Evolutionary conservation across 164 flowering plant species (phyloP), one percentile per base, ranked within the genome.

Genomic region (Litsea cubeba): DNA sequence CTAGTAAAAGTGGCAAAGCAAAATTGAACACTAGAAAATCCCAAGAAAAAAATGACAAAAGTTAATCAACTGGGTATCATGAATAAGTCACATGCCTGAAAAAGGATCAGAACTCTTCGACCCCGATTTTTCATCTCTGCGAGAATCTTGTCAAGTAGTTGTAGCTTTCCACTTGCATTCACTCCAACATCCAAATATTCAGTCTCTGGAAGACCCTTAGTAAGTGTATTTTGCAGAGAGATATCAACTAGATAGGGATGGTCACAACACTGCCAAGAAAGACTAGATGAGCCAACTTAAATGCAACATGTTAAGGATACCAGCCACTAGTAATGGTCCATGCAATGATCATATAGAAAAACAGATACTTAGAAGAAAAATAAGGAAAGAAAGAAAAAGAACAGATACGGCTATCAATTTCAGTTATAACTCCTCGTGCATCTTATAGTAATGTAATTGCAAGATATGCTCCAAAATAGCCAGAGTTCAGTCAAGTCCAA

Each of bases 131-230:
- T 83, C 1, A 88, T 79, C 77, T 87, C 88, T 46, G 71, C 51
- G 57, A 96, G 91, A 76, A 94, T 83, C 75, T 74, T 76, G 67
- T 94, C 98, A 72, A 96, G 93, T 75, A 92, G 82, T 65, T 85
- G 84, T 32, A 96, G 81, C 83, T 96, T 96, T 64, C 94, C 98
- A 72, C 98, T 89, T 22, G 95, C 97, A 77, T 86, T 90, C 77
- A 94, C 81, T 72, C 89, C 98, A 79, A 91, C 76, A 72, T 90
- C 88, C 83, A 94, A 77, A 70, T 76, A 69, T 70, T 88, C 87
- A 72, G 32, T 64, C 24, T 18, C 79, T 62, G 83, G 68, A 75
- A 81, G 84, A 65, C 70, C 86, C 71, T 87, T 80, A 10, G 81
- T 81, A 8, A 91, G 81, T 54, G 68, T 73, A 11, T 24, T 5